Base-by-base conservation (phyloP, 2,329 filamentous ascomycete genomes). In the Verticillium zaregamsianum region DNA sequence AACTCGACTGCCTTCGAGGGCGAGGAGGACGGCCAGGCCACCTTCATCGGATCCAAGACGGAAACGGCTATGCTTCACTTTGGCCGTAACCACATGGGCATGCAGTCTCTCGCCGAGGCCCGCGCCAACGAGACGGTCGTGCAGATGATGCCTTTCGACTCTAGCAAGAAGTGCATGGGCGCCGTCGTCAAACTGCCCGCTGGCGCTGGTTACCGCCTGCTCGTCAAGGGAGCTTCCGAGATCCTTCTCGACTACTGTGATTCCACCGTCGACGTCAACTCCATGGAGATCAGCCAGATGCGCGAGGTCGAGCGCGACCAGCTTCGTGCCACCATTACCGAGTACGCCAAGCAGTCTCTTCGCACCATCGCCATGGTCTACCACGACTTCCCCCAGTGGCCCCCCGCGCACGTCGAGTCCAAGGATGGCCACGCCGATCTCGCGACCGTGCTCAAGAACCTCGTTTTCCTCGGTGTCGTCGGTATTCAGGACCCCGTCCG, bases 311-410 rank as follows among this genome's bases (percentile, higher is more conserved):
- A 87, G 65, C 80, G 82, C 35, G 79, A 86, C 55, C 80, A 78
- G 1, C 74, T 89, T 39, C 79, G 79, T 59, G 70, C 76, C 37
- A 74, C 85, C 61, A 89, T 89, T 66, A 81, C 83, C 59, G 78
- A 79, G 5, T 89, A 88, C 66, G 86, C 86, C 15, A 79, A 79
- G 25, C 78, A 83, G 40, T 91, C 90, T n/a, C 82, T 94, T 14
- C 86, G 91, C 57, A 92, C 90, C 0, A 92, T 94, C 60, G 90
- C 86, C 20, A 80, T 93, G 65, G 82, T 90, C 5, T 93, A 91
- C 73, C 83, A 85, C 55, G 91, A 95, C 66, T 92, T 90, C 63
- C 82, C 87, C 32, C 80, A 78, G 62, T 90, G 88, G 83, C 90
- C 91, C 31, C 88, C 81, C 20, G 85, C 89, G 64, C 79, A 83